Evolutionary conservation across 2,329 filamentous ascomycete species (phyloP), one percentile per base, ranked within the genome.

Genomic region (Paracamarosporium sp.): DNA sequence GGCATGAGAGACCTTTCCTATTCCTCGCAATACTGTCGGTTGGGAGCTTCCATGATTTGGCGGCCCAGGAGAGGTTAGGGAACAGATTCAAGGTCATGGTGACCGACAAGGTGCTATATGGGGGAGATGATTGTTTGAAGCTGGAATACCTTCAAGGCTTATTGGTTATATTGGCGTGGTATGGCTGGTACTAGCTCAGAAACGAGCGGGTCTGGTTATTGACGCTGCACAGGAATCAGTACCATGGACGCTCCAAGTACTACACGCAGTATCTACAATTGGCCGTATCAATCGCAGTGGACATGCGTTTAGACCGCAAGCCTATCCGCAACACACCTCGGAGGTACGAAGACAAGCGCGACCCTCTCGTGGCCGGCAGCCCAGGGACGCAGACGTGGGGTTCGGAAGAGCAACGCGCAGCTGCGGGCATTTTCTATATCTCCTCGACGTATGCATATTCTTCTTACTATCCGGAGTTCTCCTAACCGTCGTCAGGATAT

Each of bases 381-480:
- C 48, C 53, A 28, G 65, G 62, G 20, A 57, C 59, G n/a, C 52
- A 50, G 50, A 56, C 62, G 13, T 74, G 71, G 69, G 71, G 74
- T 3, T 55, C 62, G n/a, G 80, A 81, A 24, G 79, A 80, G 52
- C 76, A 80, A 50, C 73, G 80, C 45, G 79, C 80, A 2, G 71
- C 80, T 12, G 75, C 77, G 3, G 80, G 79, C 4, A 76, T 78
- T 27, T 82, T 78, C 58, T 80, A 79, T 57, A 63, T 82, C 12
- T 76, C 77, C 11, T 79, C 78, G 5, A 72, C 74, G 79, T 80
- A 62, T 58, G n/a, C 45, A 24, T 12, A 17, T 2, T 8, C n/a
- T 6, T 13, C 12, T 8, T 8, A 6, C 1, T 2, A 20, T 20
- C 24, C 22, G 15, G 30, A 15, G 1, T n/a, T n/a, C 22, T 44